These are phyloP conservation scores for Besnoitia besnoiti DNA, from an alignment of 169 alveolate species.

Conservation along the genomic window DNA sequence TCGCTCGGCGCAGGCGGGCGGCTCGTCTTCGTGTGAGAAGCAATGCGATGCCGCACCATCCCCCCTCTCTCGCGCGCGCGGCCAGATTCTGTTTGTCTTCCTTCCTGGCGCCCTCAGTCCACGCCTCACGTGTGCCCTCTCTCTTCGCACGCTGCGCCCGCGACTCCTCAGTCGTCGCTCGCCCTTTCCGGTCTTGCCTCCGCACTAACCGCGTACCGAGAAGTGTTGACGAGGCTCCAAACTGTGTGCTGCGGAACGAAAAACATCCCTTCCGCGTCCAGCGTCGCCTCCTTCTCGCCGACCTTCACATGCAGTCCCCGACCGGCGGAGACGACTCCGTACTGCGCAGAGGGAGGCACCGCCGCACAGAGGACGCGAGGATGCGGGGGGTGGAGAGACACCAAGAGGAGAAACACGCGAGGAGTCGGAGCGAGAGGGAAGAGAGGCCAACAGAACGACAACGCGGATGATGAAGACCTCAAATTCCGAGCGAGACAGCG, in stretches of 20 bases:
- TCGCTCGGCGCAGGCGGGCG: too few relatives aligned
- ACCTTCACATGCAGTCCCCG: not conserved
- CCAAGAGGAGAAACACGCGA: not conserved
- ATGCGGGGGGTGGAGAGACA: not conserved
- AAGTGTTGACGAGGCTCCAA: not conserved
- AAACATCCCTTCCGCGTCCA: not conserved
- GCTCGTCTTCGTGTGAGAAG: too few relatives aligned
- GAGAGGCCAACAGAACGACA: not conserved
- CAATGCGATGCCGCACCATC: too few relatives aligned
- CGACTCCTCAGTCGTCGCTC: too few relatives aligned
- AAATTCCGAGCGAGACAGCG: not conserved
- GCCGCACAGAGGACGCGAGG: not conserved
- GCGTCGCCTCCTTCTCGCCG: not conserved
- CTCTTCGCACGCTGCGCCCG: too few relatives aligned
- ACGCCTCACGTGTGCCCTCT: too few relatives aligned
- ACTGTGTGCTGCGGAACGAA: slow-evolving; percentile 8
- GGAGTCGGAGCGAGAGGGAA: not conserved
- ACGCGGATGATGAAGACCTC: not conserved
- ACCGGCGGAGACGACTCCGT: not conserved
- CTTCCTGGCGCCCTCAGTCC: too few relatives aligned
- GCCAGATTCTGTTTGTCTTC: too few relatives aligned
- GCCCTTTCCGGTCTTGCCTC: not conserved
- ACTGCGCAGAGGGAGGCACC: not conserved
- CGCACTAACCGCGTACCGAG: not conserved
- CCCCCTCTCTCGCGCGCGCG: too few relatives aligned